Percentiles rank a stretch among this genome's conserved stretches.
phyloP scores from a whole-genome alignment of 768 basidiomycete species.

The Dentipellis fragilis region DNA sequence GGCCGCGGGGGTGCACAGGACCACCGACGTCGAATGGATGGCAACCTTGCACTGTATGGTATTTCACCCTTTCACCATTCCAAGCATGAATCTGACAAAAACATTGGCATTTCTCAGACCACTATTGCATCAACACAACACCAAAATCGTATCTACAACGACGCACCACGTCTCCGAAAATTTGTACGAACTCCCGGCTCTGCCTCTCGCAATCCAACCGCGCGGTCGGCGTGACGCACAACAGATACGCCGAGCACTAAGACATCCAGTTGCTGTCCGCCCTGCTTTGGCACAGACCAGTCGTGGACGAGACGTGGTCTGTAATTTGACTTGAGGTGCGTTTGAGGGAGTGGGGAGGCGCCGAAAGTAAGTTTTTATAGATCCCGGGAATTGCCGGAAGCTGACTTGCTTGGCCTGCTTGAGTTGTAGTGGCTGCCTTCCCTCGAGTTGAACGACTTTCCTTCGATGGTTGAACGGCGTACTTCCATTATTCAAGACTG shows the following conservation, averaged over 20 bases:
- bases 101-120: no score
- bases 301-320: constrained; percentile 5
- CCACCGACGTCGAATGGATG: no score
- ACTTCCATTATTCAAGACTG: no score
- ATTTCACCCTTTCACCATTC: no score
- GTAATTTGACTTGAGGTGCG: constrained; percentile 18
- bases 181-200: constrained; percentile 15
- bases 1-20: no score
- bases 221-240: constrained; percentile 2
- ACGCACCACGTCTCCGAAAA: neutral
- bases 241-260: constrained; percentile 9
- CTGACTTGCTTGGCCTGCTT: no score
- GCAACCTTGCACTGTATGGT: no score
- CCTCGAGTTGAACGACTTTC: no score
- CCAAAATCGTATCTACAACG: neutral
- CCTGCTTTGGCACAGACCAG: constrained; percentile 16
- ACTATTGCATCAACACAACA: no score
- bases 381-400: neutral
- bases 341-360: neutral
- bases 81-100: no score
- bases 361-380: neutral
- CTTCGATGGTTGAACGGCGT: no score
- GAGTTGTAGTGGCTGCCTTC: no score
- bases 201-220: constrained; percentile 5
- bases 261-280: constrained; percentile 12